Evolutionary conservation across 805 yeast genomes (phyloP).

Genomic region (Ogataea paradorogensis): DNA sequence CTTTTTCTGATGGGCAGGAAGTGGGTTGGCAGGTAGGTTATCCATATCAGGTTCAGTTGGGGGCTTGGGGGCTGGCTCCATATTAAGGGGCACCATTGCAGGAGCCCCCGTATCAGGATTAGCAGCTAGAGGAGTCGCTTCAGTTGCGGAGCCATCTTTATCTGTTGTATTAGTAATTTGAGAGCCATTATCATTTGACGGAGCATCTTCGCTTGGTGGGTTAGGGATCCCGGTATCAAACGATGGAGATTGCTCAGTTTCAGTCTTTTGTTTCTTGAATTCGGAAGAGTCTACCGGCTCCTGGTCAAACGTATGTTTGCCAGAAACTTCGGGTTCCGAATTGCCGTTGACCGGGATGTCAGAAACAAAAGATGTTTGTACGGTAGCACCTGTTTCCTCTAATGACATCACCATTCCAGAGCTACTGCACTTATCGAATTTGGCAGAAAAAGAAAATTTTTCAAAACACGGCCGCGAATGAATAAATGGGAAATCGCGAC

Average conservation of each 20-base stretch:
- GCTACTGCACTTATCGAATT: constrained; percentile 10
- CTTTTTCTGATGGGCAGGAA: constrained; percentile 81
- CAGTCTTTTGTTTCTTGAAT: constrained; percentile 12
- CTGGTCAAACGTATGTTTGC: constrained; percentile 14
- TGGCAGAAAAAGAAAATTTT: constrained; percentile 19
- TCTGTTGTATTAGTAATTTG: too few relatives aligned
- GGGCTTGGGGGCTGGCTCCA: constrained; percentile 72
- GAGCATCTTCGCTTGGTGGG: neutral
- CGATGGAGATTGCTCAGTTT: neutral
- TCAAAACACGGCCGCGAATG: constrained; percentile 10
- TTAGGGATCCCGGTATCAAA: neutral
- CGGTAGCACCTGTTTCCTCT: constrained; percentile 23
- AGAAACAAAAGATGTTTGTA: constrained; percentile 13
- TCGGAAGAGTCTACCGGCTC: constrained; percentile 10
- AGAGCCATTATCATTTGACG: neutral
- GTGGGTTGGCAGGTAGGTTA: constrained; percentile 61
- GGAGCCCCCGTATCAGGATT: constrained; percentile 22
- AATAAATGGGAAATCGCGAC: constrained; percentile 24
- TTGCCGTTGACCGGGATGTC: constrained; percentile 15
- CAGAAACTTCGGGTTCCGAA: constrained; percentile 8
- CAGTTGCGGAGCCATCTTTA: neutral
- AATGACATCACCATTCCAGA: constrained; percentile 28
- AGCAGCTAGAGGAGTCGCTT: constrained; percentile 3
- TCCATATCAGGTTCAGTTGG: constrained; percentile 70
- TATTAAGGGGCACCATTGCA: constrained; percentile 26